A percentile compares a stretch with the other conserved stretches of the same genome.
phyloP scores from a whole-genome alignment of 2,329 filamentous ascomycete species.

The Fusarium sterilihyphosum region DNA sequence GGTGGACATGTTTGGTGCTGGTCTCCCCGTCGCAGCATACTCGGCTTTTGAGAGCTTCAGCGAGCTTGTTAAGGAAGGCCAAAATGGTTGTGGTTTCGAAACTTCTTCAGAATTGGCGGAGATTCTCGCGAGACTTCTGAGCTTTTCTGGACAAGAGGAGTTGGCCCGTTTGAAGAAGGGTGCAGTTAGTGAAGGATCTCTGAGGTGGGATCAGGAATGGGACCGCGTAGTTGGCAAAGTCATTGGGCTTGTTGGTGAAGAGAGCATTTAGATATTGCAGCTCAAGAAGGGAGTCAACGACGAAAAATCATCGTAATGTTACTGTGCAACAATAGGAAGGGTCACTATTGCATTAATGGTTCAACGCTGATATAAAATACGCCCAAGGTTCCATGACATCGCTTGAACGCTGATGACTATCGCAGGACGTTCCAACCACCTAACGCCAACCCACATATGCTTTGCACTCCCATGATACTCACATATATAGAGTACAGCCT shows the following conservation, averaged over 20 bases:
- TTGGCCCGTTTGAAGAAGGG: slow-evolving; percentile 72
- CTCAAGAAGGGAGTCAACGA: not conserved
- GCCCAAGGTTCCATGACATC: slow-evolving; percentile 33
- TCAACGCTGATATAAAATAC: slow-evolving; percentile 28
- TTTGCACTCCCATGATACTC: not conserved
- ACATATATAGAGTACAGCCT: not conserved
- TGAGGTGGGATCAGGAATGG: slow-evolving; percentile 95
- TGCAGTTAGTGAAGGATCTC: slow-evolving; percentile 76
- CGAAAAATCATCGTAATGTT: not conserved
- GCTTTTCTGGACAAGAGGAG: slow-evolving; percentile 58
- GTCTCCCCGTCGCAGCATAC: slow-evolving; percentile 90
- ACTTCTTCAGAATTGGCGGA: slow-evolving; percentile 72
- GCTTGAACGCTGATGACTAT: slow-evolving; percentile 23
- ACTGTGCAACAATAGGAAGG: not conserved
- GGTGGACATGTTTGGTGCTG: slow-evolving; percentile 98
- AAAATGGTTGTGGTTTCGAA: slow-evolving; percentile 87
- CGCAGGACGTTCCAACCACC: slow-evolving; percentile 5
- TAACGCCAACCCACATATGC: slow-evolving; percentile 21
- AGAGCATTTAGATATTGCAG: slow-evolving; percentile 16
- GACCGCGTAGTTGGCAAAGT: slow-evolving; percentile 80
- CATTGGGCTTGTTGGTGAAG: slow-evolving; percentile 60
- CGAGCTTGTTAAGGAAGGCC: slow-evolving; percentile 87
- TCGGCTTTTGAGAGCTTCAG: slow-evolving; percentile 85
- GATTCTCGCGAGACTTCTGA: slow-evolving; percentile 73
- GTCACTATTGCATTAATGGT: not conserved